A percentile compares a stretch with the other conserved stretches of the same genome.
phyloP scores from a whole-genome alignment of 768 basidiomycete species.

The Mycena vulgaris region DNA sequence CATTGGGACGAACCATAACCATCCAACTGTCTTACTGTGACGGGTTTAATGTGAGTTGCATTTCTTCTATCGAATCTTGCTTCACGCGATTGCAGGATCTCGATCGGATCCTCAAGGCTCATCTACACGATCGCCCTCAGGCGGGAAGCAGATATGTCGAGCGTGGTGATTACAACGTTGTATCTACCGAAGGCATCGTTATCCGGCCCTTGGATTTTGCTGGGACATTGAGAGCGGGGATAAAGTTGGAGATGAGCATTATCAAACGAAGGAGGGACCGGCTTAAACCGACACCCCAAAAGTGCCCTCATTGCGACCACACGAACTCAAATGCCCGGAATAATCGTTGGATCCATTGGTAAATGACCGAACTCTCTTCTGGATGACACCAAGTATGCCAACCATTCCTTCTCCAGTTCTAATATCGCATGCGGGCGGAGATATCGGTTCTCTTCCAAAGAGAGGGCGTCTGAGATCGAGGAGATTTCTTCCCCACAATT shows the following conservation, averaged over 20 bases:
- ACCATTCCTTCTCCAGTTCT: neutral
- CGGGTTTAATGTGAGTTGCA: neutral
- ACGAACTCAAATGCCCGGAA: neutral
- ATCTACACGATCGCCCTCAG: constrained; percentile 5
- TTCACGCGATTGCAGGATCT: constrained; percentile 3
- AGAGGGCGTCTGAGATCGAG: neutral
- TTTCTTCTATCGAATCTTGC: neutral
- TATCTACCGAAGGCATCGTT: constrained; percentile 2
- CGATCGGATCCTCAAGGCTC: constrained; percentile 16
- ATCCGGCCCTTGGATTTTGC: neutral
- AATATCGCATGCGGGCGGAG: neutral
- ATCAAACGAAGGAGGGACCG: neutral
- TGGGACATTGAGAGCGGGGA: neutral
- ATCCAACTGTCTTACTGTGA: constrained; percentile 17
- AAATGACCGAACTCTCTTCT: neutral
- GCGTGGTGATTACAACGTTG: constrained; percentile 16
- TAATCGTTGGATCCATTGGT: neutral
- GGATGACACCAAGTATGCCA: neutral
- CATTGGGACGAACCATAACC: constrained; percentile 4
- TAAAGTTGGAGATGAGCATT: constrained; percentile 12
- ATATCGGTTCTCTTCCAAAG: neutral
- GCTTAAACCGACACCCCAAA: neutral
- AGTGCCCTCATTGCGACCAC: neutral
- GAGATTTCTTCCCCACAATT: neutral
- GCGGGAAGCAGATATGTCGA: constrained; percentile 20